Evolutionary conservation across 2,329 filamentous ascomycete genomes (phyloP), one percentile per base, ranked within the genome.

Genomic region (Pleochaeta shiraiana): DNA sequence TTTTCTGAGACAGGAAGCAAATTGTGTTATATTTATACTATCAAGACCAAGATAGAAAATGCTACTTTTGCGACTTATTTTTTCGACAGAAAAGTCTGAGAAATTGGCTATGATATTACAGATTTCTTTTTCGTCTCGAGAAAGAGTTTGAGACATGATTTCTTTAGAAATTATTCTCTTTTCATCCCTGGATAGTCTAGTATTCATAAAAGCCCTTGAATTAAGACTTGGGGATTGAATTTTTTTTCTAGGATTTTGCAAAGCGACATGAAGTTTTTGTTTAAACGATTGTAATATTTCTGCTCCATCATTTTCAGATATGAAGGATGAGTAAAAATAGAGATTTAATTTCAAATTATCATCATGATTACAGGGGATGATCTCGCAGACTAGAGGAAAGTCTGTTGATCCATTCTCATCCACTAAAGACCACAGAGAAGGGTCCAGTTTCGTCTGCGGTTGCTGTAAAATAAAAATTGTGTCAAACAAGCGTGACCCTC

Each of bases 41-140:
- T 96, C 91, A 3, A 96, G 76, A 0, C 92, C 92, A n/a, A 95
- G 81, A 65, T 87, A 84, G 70, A 92, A 95, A 61, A 97, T 89
- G 0, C 88, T 90, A 0, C 83, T 89, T 11, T 79, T 72, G 14
- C 78, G 78, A 3, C 72, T 70, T 59, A 95, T 84, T 0, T 75
- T 75, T 0, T 77, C 70, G 1, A 72, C 65, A 0, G 80, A 72
- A 4, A 80, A 74, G 1, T 77, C 75, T 0, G 86, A 83, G 28
- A 93, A 77, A 6, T 74, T 74, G 72, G 77, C 68, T 74, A 78
- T 68, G 69, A 75, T 30, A 70, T 74, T 26, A 74, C 78, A 69
- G 71, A 76, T 47, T 70, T 79, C 65, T 67, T 74, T 4, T 74
- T 82, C 69, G 69, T 74, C 63, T 7, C 39, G 3, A 26, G 67